Percentiles rank a stretch among this genome's conserved stretches.
phyloP scores from a whole-genome alignment of 805 yeast species.

The Brettanomyces nanus region DNA sequence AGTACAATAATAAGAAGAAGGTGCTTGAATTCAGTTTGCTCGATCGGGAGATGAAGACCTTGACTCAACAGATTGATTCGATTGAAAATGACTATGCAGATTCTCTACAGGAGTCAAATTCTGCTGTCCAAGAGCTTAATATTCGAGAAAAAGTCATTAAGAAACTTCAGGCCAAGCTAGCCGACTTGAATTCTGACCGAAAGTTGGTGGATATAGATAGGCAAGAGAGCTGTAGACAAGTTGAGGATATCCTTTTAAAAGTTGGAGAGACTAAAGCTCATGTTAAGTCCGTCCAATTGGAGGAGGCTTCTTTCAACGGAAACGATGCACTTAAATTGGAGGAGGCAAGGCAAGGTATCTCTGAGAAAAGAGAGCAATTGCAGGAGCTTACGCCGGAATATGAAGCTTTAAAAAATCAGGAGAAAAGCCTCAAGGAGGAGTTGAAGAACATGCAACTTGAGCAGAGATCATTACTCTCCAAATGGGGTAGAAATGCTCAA shows the following conservation, averaged over 20 bases:
- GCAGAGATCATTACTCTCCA: slow-evolving; percentile 57
- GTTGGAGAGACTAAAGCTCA: slow-evolving; percentile 37
- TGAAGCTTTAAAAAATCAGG: slow-evolving; percentile 30
- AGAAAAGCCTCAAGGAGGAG: slow-evolving; percentile 32
- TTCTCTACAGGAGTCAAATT: slow-evolving; percentile 43
- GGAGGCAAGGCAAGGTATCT: slow-evolving; percentile 23
- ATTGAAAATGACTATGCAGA: slow-evolving; percentile 51
- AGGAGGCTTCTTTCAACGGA: slow-evolving; percentile 7
- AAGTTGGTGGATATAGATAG: slow-evolving; percentile 49
- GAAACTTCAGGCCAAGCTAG: slow-evolving; percentile 37
- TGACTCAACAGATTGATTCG: slow-evolving; percentile 50
- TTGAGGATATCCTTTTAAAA: slow-evolving; percentile 38
- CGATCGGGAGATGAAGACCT: slow-evolving; percentile 64
- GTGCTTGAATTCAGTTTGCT: slow-evolving; percentile 65
- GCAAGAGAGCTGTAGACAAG: slow-evolving; percentile 42
- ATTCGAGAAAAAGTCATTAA: slow-evolving; percentile 47
- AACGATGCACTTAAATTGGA: slow-evolving; percentile 15
- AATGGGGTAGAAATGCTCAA: slow-evolving; percentile 60
- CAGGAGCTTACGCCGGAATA: slow-evolving; percentile 33
- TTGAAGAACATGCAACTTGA: slow-evolving; percentile 35
- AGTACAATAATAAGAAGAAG: slow-evolving; percentile 58
- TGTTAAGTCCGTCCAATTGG: slow-evolving; percentile 26
- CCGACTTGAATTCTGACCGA: slow-evolving; percentile 37
- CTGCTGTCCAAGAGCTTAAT: slow-evolving; percentile 47
- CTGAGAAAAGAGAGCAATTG: slow-evolving; percentile 30